These are phyloP conservation scores for Puya raimondii DNA, from an alignment of 176 grass and related monocot species.

Conservation along the genomic window DNA sequence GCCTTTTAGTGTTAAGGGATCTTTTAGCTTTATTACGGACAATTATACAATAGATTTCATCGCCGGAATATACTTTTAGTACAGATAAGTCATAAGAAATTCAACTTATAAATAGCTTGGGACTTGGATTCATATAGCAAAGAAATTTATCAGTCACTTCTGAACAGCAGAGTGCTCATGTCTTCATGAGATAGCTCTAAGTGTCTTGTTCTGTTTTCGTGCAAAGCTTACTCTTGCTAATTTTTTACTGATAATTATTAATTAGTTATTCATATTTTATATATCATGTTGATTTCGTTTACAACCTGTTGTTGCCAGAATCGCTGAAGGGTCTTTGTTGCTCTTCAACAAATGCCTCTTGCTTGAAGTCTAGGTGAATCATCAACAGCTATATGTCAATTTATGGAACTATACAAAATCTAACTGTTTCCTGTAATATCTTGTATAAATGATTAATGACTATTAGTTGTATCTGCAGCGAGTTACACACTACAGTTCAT, in stretches of 20 bases:
- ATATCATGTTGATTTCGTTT: constrained; percentile 20
- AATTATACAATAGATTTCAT: background rate
- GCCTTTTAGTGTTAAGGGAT: no score
- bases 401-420: constrained; percentile 9
- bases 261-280: constrained; percentile 6
- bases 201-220: background rate
- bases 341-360: constrained; percentile 85
- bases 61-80: background rate
- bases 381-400: background rate
- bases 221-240: background rate
- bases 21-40: no score
- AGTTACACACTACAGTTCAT: constrained; percentile 47
- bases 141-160: background rate
- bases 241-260: background rate
- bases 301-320: constrained; percentile 29
- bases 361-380: constrained; percentile 63
- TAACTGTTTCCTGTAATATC: constrained; percentile 16
- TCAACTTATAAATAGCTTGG: background rate
- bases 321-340: constrained; percentile 55
- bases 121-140: background rate
- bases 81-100: background rate
- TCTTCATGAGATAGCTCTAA: background rate
- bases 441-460: background rate
- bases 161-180: background rate
- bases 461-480: constrained; percentile 30